Evolutionary conservation across 2,329 filamentous ascomycete species (phyloP).

Genomic region (Hansfordia pulvinata): DNA sequence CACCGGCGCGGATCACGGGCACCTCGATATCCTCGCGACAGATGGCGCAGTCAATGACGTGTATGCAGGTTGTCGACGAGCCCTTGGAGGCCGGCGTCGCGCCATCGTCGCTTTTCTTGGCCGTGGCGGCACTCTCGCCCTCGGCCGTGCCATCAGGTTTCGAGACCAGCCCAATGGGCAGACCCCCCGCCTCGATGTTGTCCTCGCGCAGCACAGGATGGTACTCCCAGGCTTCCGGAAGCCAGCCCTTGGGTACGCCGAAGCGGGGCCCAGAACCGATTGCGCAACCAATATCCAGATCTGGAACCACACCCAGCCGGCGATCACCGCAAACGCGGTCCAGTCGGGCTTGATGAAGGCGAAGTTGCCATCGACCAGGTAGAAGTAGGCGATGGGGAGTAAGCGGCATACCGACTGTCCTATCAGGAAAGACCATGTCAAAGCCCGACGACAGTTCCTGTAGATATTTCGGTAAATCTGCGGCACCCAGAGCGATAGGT

Average conservation of each 20-base stretch:
- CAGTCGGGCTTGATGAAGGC: conserved; percentile 62
- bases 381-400: conserved; percentile 76
- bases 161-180: conserved; percentile 62
- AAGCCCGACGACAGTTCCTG: conserved; percentile 80
- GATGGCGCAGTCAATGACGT: conserved; percentile 81
- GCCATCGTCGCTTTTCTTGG: conserved; percentile 8
- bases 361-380: conserved; percentile 64
- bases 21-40: conserved; percentile 89
- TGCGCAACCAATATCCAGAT: conserved; percentile 67
- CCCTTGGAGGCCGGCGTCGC: too few relatives aligned
- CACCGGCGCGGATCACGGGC: conserved; percentile 53
- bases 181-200: conserved; percentile 60
- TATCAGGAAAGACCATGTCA: conserved; percentile 83
- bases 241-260: conserved; percentile 58
- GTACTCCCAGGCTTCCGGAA: conserved; percentile 80
- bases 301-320: conserved; percentile 79
- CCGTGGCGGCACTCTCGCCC: conserved; percentile 8
- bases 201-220: conserved; percentile 81
- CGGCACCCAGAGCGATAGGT: conserved; percentile 83
- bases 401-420: conserved; percentile 72
- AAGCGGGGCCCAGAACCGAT: conserved; percentile 82
- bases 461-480: conserved; percentile 85
- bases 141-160: conserved; percentile 14
- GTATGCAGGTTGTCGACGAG: conserved; percentile 22
- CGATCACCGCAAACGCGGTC: conserved; percentile 48